A percentile compares a stretch with the other conserved stretches of the same genome.
Conservation (phyloP, 139 green algal species). For the Trebouxia sp. region DNA sequence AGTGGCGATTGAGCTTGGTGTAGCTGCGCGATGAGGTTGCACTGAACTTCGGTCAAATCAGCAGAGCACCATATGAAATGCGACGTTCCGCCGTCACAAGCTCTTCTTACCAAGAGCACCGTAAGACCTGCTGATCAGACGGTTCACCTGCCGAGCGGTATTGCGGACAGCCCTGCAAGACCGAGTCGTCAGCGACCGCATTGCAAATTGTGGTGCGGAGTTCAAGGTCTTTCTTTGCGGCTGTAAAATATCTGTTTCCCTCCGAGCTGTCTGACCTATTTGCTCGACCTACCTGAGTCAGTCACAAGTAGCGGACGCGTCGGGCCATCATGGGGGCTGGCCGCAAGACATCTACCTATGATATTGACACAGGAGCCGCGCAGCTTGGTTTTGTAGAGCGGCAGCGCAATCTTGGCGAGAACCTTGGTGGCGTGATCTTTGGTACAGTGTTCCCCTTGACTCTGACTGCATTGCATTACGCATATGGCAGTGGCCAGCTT, state of each 20-base stretch:
- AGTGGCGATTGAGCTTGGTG: too few relatives aligned
- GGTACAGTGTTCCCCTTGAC: conserved; percentile 16
- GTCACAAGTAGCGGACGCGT: too few relatives aligned
- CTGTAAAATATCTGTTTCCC: too few relatives aligned
- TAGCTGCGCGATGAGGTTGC: not conserved
- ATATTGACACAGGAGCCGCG: conserved; percentile 35
- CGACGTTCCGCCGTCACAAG: conserved; percentile 2
- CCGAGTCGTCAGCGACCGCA: too few relatives aligned
- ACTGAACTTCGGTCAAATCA: not conserved
- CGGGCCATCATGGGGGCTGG: conserved; percentile 45
- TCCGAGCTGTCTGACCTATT: not conserved
- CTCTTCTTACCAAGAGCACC: too few relatives aligned
- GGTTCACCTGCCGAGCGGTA: too few relatives aligned
- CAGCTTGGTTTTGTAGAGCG: conserved; percentile 34
- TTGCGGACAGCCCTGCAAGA: too few relatives aligned
- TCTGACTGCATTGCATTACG: not conserved
- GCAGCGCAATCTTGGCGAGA: conserved; percentile 42
- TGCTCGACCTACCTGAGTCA: too few relatives aligned
- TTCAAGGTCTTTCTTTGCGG: too few relatives aligned
- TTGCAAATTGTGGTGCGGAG: too few relatives aligned
- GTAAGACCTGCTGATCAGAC: too few relatives aligned
- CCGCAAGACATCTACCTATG: conserved; percentile 42
- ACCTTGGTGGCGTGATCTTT: conserved; percentile 53
- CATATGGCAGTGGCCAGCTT: not conserved
- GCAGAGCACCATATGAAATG: conserved; percentile 18